Evolutionary conservation across 1,284 basidiomycete species (phyloP), one percentile per base, ranked within the genome.

Genomic region (Moniliophthora roreri): DNA sequence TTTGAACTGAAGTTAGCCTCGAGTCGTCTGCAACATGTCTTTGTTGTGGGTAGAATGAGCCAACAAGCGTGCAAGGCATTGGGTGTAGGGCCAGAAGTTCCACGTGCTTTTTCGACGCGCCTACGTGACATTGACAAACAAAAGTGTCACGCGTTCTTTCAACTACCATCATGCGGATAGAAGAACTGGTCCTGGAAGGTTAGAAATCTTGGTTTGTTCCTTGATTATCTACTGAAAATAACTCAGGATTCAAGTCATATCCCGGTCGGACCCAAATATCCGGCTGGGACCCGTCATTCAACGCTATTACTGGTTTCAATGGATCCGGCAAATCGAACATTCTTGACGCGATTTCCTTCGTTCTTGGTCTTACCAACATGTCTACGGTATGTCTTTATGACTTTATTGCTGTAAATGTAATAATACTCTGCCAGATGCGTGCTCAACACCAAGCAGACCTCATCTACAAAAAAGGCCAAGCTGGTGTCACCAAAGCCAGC

Each of bases 381-480:
- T 78, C 87, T 10, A 87, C 87, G 60, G 93, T 89, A 58, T 52
- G 80, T 44, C 54, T 28, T 36, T 36, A 28, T 42, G 46, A 36
- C 32, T 23, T 15, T 6, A 34, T n/a, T n/a, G 45, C 48, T 23
- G 11, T 24, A 24, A 49, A 13, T 45, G 3, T 18, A 20, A 28
- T 38, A 28, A 40, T 48, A 28, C 8, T 7, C 13, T 36, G 26
- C 10, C 59, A 95, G 93, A 93, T 98, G 78, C 90, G 96, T 58
- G 97, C 96, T 1, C 85, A 90, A 62, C 99, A 98, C 72, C 89
- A 97, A 62, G 93, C 95, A 71, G 97, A 99, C 68, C 84, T 99
- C 60, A 98, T 99, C 57, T 97, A 97, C 80, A 97, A 92, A 71
- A 93, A 96, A 42, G 97, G 97, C 2, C 95, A 98, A 69, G 96